Evolutionary conservation across 352 stramenopile genomes (phyloP).

Genomic region (Phytophthora vignae): DNA sequence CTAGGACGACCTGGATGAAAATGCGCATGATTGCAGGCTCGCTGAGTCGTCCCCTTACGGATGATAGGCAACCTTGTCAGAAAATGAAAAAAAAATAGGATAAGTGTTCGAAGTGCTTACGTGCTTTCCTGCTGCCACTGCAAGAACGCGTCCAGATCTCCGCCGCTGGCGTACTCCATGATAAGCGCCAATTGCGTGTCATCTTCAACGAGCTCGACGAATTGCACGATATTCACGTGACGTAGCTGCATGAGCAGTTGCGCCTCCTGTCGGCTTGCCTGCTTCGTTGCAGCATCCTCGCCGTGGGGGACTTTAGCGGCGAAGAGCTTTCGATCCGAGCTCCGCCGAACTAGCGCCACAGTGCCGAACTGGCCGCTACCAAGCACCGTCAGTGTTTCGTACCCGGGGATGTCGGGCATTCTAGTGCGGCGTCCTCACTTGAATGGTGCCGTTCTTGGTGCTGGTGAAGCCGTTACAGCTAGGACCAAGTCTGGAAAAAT

Average conservation of each 20-base stretch:
- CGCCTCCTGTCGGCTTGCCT: slow-evolving; percentile 48
- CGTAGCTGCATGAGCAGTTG: slow-evolving; percentile 52
- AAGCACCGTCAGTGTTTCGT: slow-evolving; percentile 54
- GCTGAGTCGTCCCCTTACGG: slow-evolving; percentile 26
- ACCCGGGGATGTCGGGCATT: slow-evolving; percentile 44
- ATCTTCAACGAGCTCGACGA: slow-evolving; percentile 52
- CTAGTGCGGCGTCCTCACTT: slow-evolving; percentile 3
- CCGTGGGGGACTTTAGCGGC: slow-evolving; percentile 57
- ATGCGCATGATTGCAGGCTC: slow-evolving; percentile 72
- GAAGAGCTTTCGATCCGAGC: slow-evolving; percentile 47
- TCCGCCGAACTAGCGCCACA: slow-evolving; percentile 55
- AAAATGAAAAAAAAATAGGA: slow-evolving; percentile 1
- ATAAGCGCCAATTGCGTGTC: slow-evolving; percentile 53
- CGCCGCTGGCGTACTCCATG: slow-evolving; percentile 80
- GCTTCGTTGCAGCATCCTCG: slow-evolving; percentile 19
- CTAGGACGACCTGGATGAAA: slow-evolving; percentile 70
- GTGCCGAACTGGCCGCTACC: slow-evolving; percentile 70
- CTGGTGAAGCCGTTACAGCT: not conserved
- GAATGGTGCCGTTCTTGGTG: not conserved
- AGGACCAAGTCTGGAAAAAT: slow-evolving; percentile 7
- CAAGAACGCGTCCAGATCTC: slow-evolving; percentile 69
- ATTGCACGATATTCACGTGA: slow-evolving; percentile 77
- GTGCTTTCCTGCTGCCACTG: slow-evolving; percentile 26
- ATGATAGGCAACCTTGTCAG: slow-evolving; percentile 2
- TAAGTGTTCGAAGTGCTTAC: too few relatives aligned